These are phyloP conservation scores for Monosporascus cannonballus DNA, from an alignment of 2,329 filamentous ascomycete species.

Conservation along the genomic window DNA sequence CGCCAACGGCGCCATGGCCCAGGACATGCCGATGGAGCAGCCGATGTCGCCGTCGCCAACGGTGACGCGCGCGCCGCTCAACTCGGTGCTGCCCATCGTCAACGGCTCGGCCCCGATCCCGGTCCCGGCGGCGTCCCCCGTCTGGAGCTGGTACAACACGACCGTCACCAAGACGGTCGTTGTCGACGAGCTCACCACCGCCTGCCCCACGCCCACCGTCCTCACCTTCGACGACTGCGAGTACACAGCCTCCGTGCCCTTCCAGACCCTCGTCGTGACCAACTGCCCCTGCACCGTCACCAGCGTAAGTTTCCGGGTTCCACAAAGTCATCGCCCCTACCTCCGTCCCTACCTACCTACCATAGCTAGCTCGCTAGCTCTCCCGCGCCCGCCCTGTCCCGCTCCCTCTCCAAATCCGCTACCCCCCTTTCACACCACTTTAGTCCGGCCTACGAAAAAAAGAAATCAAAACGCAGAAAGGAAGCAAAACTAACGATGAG, in stretches of 20 bases:
- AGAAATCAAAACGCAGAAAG: conserved; percentile 9
- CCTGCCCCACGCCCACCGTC: conserved; percentile 42
- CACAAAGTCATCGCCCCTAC: neutral
- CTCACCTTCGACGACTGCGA: conserved; percentile 43
- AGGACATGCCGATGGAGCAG: conserved; percentile 2
- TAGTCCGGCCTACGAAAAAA: conserved; percentile 1
- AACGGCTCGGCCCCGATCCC: conserved; percentile 5
- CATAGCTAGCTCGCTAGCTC: neutral
- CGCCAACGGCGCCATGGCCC: conserved; percentile 15
- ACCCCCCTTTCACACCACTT: neutral
- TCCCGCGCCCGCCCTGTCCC: neutral
- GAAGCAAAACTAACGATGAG: conserved; percentile 6
- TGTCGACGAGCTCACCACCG: conserved; percentile 18
- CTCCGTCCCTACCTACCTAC: neutral
- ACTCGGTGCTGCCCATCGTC: neutral
- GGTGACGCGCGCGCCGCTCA: neutral
- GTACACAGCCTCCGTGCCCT: conserved; percentile 47
- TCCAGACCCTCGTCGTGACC: conserved; percentile 46
- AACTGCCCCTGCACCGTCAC: conserved; percentile 46
- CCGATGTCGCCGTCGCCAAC: neutral
- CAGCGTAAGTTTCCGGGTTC: conserved; percentile 15
- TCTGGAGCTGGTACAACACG: conserved; percentile 21
- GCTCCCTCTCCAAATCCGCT: neutral
- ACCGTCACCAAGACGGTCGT: conserved; percentile 19
- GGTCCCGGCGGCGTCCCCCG: neutral